Evolutionary conservation across 1,284 basidiomycete genomes (phyloP).

Genomic region (Pholiota adiposa): DNA sequence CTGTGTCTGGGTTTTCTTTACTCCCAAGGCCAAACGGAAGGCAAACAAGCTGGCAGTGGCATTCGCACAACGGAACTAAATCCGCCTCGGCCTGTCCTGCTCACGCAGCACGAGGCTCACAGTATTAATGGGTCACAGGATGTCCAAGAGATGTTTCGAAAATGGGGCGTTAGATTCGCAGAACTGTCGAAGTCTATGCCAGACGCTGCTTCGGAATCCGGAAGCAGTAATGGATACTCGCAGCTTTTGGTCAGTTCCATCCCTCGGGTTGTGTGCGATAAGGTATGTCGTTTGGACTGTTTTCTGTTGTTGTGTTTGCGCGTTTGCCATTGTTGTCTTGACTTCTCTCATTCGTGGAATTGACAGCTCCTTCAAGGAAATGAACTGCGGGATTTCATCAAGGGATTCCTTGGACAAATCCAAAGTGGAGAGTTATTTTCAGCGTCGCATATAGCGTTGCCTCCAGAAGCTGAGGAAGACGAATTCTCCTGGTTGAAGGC

Average conservation of each 20-base stretch:
- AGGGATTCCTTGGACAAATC: constrained; percentile 59
- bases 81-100: constrained; percentile 60
- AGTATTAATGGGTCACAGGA: constrained; percentile 46
- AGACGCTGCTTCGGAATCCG: constrained; percentile 31
- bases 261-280: constrained; percentile 70
- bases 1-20: constrained; percentile 69
- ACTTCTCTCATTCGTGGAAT: constrained; percentile 17
- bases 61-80: constrained; percentile 46
- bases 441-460: constrained; percentile 20
- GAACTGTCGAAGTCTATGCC: constrained; percentile 34
- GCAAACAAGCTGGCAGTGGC: constrained; percentile 32
- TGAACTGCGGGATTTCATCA: constrained; percentile 70
- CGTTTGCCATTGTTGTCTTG: constrained; percentile 15
- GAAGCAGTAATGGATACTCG: constrained; percentile 46
- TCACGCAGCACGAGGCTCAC: constrained; percentile 65
- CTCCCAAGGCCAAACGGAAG: constrained; percentile 30
- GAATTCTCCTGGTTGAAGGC: constrained; percentile 68
- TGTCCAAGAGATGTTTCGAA: constrained; percentile 53
- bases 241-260: constrained; percentile 63
- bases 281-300: constrained; percentile 46
- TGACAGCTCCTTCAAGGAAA: constrained; percentile 62
- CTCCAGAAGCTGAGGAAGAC: constrained; percentile 26
- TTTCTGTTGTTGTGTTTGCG: constrained; percentile 16
- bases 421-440: constrained; percentile 34
- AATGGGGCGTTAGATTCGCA: constrained; percentile 77